Evolutionary conservation across 352 stramenopile species (phyloP).

Genomic region (Globisporangium barbulae): DNA sequence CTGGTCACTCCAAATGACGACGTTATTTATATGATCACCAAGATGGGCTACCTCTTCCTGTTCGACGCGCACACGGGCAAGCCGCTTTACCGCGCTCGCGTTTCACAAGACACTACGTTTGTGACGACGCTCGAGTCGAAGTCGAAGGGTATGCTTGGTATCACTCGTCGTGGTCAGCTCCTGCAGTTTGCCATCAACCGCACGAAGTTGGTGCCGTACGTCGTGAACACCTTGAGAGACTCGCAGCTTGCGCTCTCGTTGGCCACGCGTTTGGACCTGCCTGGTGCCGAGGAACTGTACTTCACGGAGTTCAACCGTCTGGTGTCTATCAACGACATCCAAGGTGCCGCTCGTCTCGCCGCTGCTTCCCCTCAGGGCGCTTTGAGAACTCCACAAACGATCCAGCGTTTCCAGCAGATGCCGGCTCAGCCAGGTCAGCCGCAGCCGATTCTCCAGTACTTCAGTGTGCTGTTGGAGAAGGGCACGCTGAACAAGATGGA

Average conservation of each 20-base stretch:
- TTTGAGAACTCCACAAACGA: slow-evolving; percentile 97
- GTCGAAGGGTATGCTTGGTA: slow-evolving; percentile 96
- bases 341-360: slow-evolving; percentile 86
- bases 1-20: slow-evolving; percentile 90
- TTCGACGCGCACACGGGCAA: slow-evolving; percentile 99
- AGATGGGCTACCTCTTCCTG: slow-evolving; percentile 99
- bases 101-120: slow-evolving; percentile 98
- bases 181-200: slow-evolving; percentile 98
- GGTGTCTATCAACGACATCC: slow-evolving; percentile 77
- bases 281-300: slow-evolving; percentile 98
- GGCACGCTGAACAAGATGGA: slow-evolving; percentile 99
- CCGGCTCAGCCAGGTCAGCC: slow-evolving; percentile 94
- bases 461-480: slow-evolving; percentile 98
- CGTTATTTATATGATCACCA: slow-evolving; percentile 99
- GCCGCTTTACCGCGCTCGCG: slow-evolving; percentile 96
- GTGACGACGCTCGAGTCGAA: slow-evolving; percentile 90
- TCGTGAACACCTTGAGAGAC: slow-evolving; percentile 97
- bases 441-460: slow-evolving; percentile 99
- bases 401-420: slow-evolving; percentile 99
- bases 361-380: slow-evolving; percentile 88
- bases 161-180: slow-evolving; percentile 96
- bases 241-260: slow-evolving; percentile 95
- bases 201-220: slow-evolving; percentile 97
- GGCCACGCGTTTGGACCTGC: slow-evolving; percentile 94
- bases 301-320: slow-evolving; percentile 98